Base-by-base conservation (phyloP, 1,284 basidiomycete species). In the Schizopora paradoxa region DNA sequence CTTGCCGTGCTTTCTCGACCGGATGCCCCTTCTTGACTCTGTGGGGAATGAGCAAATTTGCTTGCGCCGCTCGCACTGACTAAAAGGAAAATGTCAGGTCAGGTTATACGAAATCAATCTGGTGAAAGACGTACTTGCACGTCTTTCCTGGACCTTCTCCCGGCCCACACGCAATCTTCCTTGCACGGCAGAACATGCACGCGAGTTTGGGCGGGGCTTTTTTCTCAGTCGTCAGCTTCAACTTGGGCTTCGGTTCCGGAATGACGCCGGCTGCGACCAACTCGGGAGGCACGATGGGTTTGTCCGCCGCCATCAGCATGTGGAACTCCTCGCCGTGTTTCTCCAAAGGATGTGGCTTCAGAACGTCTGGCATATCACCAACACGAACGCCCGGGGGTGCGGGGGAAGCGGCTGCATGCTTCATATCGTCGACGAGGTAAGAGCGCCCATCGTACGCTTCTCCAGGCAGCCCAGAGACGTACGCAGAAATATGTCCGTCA, bases 391-490 rank as follows among this genome's bases (percentile, higher is more conserved):
- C 43, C 6, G 48, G 43, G 23, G 42, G 42, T 7, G 43, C 31
- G 13, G 18, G 22, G 7, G 29, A 38, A 18, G 45, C 48, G 23
- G 43, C 45, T n/a, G n/a, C n/a, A n/a, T n/a, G n/a, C n/a, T n/a
- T n/a, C n/a, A n/a, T n/a, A 25, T 49, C 48, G 26, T 49, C 48
- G 4, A 43, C 27, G 16, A 49, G 23, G 39, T 50, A 50, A 13
- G 48, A 50, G 3, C 48, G 48, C 8, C 48, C 48, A 23, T 50
- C 48, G 16, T 50, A 50, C 14, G 48, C 43, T 18, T 41, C 33
- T 11, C 48, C 48, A 1, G 43, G 43, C 27, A 42, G 43, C 3
- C 48, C 48, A 18, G 48, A 50, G 13, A 50, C 40, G 34, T 50
- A 44, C 8, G 31, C 27, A 5, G 32, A 19, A 19, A 50, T 31